Conservation (phyloP, 306 rosid genomes). For the Cicer judaicum region DNA sequence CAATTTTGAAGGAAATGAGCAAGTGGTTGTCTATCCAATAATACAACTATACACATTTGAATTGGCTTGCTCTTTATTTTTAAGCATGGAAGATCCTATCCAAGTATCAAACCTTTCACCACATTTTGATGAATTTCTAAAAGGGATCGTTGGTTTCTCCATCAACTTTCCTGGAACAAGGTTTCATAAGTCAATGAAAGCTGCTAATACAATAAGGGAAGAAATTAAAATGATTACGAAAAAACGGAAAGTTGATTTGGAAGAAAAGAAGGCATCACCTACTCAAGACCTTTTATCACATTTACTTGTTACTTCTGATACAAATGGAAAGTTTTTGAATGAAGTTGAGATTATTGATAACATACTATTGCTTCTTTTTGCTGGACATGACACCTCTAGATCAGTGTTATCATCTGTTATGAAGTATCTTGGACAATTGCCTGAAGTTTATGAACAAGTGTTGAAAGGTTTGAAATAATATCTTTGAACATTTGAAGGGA, state of each 20-base stretch:
- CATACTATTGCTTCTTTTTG: conserved; percentile 53
- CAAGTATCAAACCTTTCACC: conserved; percentile 37
- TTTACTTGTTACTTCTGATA: conserved; percentile 50
- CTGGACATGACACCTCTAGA: conserved; percentile 57
- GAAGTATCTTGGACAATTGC: conserved; percentile 55
- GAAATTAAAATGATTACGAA: conserved; percentile 43
- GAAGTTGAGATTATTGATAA: conserved; percentile 55
- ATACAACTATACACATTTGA: conserved; percentile 50
- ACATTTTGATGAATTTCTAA: conserved; percentile 48
- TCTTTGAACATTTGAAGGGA: neutral
- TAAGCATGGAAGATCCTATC: conserved; percentile 52
- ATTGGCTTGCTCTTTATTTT: conserved; percentile 55
- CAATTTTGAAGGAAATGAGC: conserved; percentile 50
- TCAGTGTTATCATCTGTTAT: conserved; percentile 50
- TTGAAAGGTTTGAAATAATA: conserved; percentile 42
- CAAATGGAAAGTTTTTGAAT: conserved; percentile 49
- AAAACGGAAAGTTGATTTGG: conserved; percentile 51
- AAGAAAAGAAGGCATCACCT: conserved; percentile 47
- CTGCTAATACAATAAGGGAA: conserved; percentile 44
- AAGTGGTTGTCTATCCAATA: conserved; percentile 43
- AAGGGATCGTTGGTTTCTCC: conserved; percentile 53
- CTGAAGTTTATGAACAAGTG: conserved; percentile 56
- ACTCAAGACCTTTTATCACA: conserved; percentile 54
- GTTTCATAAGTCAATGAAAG: conserved; percentile 47
- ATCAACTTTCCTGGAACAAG: conserved; percentile 56